A percentile compares a stretch with the other conserved stretches of the same genome.
Evolutionary conservation across 2,329 filamentous ascomycete genomes (phyloP).

Genomic region (Allantophomopsis cytisporea): DNA sequence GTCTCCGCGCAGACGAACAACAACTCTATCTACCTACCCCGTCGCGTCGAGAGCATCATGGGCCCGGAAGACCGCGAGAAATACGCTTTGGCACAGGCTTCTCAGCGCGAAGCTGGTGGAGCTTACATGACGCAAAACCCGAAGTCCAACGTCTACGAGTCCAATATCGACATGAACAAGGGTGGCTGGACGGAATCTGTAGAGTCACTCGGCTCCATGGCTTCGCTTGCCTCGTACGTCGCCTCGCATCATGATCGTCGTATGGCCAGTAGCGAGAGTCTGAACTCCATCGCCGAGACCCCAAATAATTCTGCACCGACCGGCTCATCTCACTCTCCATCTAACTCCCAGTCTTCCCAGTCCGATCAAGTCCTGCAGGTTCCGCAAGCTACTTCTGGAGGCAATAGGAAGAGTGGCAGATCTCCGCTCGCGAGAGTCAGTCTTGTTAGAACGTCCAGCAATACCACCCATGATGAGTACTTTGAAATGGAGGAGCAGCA

Average conservation of each 20-base stretch:
- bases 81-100: conserved; percentile 55
- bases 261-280: conserved; percentile 4
- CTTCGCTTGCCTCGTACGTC: conserved; percentile 16
- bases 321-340: too few relatives aligned
- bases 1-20: conserved; percentile 39
- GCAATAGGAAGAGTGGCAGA: conserved; percentile 12
- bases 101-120: conserved; percentile 24
- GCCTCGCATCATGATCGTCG: conserved; percentile 8
- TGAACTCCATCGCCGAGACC: conserved; percentile 1
- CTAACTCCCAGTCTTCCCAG: too few relatives aligned
- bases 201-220: conserved; percentile 11
- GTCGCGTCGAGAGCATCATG: conserved; percentile 52
- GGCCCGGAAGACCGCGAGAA: conserved; percentile 63
- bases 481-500: conserved; percentile 11
- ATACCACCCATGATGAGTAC: conserved; percentile 7
- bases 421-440: conserved; percentile 21
- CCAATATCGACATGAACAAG: conserved; percentile 27
- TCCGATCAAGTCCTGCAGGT: not conserved
- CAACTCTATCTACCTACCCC: conserved; percentile 53
- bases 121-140: conserved; percentile 22
- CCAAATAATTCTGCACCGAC: not conserved
- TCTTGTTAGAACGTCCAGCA: conserved; percentile 15
- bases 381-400: not conserved
- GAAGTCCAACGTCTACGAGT: conserved; percentile 27
- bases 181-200: conserved; percentile 18